A percentile compares a stretch with the other conserved stretches of the same genome.
phyloP scores from a whole-genome alignment of 176 grass and related monocot genomes.

The Hordeum vulgare region MorexV3_pseudomolecules_assembly NC_058524.1:531476908-531477407 shows the following conservation, averaged over 20 bases:
- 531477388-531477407: conserved; percentile 1
- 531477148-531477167: conserved; percentile 50
- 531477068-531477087: conserved; percentile 38
- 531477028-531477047: conserved; percentile 55
- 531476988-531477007: conserved; percentile 51
- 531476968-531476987: conserved; percentile 18
- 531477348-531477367: not conserved
- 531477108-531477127: conserved; percentile 38
- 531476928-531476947: not conserved
- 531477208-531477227: not conserved
- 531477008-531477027: conserved; percentile 32
- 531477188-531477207: conserved; percentile 21
- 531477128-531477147: conserved; percentile 49
- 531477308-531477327: not conserved
- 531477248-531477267: not conserved
- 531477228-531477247: not conserved
- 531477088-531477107: conserved; percentile 43
- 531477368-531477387: not conserved
- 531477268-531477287: not conserved
- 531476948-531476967: conserved; percentile 18
- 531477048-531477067: conserved; percentile 39
- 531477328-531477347: not conserved
- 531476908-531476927: conserved; percentile 51
- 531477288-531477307: conserved; percentile 14
- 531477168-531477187: conserved; percentile 45